Evolutionary conservation across 2,329 filamentous ascomycete genomes (phyloP).

Genomic region (Taxawa tesnikishii): DNA sequence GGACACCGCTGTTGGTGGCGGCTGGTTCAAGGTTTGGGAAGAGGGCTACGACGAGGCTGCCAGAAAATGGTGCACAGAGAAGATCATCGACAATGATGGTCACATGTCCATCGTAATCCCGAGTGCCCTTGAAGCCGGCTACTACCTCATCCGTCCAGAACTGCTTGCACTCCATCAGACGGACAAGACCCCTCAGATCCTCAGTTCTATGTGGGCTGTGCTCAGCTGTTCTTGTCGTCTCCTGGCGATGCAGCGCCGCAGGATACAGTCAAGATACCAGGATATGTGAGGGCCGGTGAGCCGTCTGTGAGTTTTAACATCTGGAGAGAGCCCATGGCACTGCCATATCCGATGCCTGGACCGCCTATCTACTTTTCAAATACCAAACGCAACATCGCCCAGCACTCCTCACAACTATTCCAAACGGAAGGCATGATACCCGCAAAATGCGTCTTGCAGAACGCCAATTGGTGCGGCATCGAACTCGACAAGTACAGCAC

Average conservation of each 20-base stretch:
- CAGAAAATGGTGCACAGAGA: slow-evolving; percentile 57
- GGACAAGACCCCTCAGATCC: slow-evolving; percentile 39
- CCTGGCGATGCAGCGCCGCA: slow-evolving; percentile 31
- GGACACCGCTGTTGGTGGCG: slow-evolving; percentile 42
- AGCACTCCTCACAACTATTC: slow-evolving; percentile 9
- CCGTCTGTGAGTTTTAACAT: slow-evolving; percentile 53
- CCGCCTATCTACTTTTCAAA: slow-evolving; percentile 38
- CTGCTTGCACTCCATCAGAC: slow-evolving; percentile 57
- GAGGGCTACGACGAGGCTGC: slow-evolving; percentile 48
- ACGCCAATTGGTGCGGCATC: slow-evolving; percentile 60
- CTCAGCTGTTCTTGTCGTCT: slow-evolving; percentile 53
- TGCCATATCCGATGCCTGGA: slow-evolving; percentile 48
- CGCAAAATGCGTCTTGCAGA: slow-evolving; percentile 46
- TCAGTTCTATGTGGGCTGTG: slow-evolving; percentile 65
- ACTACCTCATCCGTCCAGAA: slow-evolving; percentile 62
- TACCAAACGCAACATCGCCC: slow-evolving; percentile 9
- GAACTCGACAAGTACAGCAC: slow-evolving; percentile 46
- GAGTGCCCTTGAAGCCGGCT: slow-evolving; percentile 46
- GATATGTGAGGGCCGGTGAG: slow-evolving; percentile 44
- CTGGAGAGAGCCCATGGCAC: slow-evolving; percentile 38
- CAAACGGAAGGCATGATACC: slow-evolving; percentile 42
- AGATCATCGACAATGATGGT: slow-evolving; percentile 52
- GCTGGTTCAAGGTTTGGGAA: slow-evolving; percentile 72
- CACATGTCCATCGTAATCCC: slow-evolving; percentile 52
- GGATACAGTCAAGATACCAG: slow-evolving; percentile 50